Evolutionary conservation across 176 grass and related monocot genomes (phyloP).

Genomic region (Oryza nivara): DNA sequence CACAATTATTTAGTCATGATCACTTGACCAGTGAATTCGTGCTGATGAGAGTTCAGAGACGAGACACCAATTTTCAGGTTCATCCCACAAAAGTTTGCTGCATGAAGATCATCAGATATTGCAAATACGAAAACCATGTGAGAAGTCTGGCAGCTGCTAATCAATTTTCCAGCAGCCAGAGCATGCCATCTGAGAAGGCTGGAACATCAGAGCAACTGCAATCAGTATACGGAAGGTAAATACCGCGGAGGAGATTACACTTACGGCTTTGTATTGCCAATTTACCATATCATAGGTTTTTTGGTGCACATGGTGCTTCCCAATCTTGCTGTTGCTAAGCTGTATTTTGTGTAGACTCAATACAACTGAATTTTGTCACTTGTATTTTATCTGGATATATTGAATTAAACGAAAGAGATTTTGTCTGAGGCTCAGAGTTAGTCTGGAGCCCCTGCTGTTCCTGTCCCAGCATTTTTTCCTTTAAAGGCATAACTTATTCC

Average conservation of each 20-base stretch:
- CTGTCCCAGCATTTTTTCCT: neutral
- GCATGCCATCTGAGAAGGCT: neutral
- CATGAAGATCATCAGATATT: neutral
- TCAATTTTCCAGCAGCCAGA: neutral
- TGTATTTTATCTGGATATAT: conserved; percentile 17
- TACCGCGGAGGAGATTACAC: neutral
- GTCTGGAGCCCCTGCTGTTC: no score
- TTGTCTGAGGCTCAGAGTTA: neutral
- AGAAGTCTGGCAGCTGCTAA: neutral
- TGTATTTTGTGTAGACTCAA: conserved; percentile 3
- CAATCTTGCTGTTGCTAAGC: neutral
- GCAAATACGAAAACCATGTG: neutral
- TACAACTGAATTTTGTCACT: conserved; percentile 27
- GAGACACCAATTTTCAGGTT: neutral
- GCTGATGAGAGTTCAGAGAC: conserved; percentile 7
- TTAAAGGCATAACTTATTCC: neutral
- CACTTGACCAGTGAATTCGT: neutral
- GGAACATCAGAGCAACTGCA: neutral
- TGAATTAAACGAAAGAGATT: neutral
- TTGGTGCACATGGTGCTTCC: conserved; percentile 13
- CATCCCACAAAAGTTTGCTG: neutral
- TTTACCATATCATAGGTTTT: neutral
- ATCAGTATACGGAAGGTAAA: conserved; percentile 29
- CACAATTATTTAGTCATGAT: neutral
- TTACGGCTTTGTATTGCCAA: neutral